phyloP scores from a whole-genome alignment of 2,329 filamentous ascomycete species.

The Aspergillus sp. region DNA sequence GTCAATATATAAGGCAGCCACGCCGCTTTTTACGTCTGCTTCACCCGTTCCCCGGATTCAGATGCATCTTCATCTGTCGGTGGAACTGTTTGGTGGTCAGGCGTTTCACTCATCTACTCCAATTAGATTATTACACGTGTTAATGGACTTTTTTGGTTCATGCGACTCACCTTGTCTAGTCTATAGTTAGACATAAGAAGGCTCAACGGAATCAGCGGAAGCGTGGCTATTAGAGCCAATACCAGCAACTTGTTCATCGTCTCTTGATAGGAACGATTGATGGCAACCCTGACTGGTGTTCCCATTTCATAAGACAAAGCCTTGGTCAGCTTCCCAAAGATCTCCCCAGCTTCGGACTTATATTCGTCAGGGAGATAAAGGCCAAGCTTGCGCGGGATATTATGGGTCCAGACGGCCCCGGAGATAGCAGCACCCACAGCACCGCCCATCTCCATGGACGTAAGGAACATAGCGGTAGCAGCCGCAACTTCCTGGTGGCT shows the following conservation, averaged over 20 bases:
- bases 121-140: constrained; percentile 8
- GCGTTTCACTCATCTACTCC: constrained; percentile 28
- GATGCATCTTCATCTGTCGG: constrained; percentile 13
- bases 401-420: constrained; percentile 63
- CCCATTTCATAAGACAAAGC: constrained; percentile 61
- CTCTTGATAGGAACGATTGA: constrained; percentile 65
- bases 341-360: constrained; percentile 42
- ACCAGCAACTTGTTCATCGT: constrained; percentile 61
- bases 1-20: background rate
- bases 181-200: constrained; percentile 59
- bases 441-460: constrained; percentile 61
- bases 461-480: constrained; percentile 60
- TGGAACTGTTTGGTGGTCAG: constrained; percentile 14
- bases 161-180: constrained; percentile 48
- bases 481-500: constrained; percentile 63
- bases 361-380: constrained; percentile 51
- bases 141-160: too few species aligned
- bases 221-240: constrained; percentile 53
- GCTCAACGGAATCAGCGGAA: constrained; percentile 58
- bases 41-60: constrained; percentile 22
- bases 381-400: constrained; percentile 54
- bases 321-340: constrained; percentile 53
- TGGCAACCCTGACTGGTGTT: constrained; percentile 57
- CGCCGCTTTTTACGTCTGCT: constrained; percentile 24
- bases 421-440: constrained; percentile 62